A percentile compares a stretch with the other conserved stretches of the same genome.
These are phyloP conservation scores for Acanthamoeba rhysodes DNA, from an alignment of 208 protist genomes.

Conservation along the genomic window DNA sequence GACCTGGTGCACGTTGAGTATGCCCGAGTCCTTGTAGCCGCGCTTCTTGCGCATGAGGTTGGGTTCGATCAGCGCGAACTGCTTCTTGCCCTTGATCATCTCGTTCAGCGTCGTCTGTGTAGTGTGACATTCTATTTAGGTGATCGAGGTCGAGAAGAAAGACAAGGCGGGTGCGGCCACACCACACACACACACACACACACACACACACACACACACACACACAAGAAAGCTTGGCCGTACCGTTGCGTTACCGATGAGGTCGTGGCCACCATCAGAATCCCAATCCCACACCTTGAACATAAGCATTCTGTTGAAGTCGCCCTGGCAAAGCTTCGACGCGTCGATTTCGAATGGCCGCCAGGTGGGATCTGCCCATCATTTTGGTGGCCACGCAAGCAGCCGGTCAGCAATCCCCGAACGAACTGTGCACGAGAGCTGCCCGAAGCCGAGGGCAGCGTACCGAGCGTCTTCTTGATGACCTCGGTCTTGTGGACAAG, in stretches of 20 bases:
- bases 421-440: too few relatives aligned
- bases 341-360: not conserved
- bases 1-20: constrained; percentile 43
- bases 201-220: not conserved
- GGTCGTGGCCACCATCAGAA: constrained; percentile 76
- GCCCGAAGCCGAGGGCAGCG: not conserved
- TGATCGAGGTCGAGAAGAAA: too few relatives aligned
- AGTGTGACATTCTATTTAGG: too few relatives aligned
- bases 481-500: constrained; percentile 80
- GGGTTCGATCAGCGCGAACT: not conserved
- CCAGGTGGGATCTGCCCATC: constrained; percentile 8
- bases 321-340: not conserved
- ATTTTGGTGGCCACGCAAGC: too few relatives aligned
- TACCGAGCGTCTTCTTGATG: constrained; percentile 76
- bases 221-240: not conserved
- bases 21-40: constrained; percentile 71
- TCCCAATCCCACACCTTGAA: constrained; percentile 84
- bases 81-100: not conserved
- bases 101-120: constrained; percentile 62
- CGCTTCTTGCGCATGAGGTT: constrained; percentile 34
- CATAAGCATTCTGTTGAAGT: constrained; percentile 66
- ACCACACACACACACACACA: too few relatives aligned
- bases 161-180: too few relatives aligned
- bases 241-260: constrained; percentile 4
- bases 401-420: too few relatives aligned